Conservation (phyloP, 116 monocot genomes). For the Zostera marina region DNA sequence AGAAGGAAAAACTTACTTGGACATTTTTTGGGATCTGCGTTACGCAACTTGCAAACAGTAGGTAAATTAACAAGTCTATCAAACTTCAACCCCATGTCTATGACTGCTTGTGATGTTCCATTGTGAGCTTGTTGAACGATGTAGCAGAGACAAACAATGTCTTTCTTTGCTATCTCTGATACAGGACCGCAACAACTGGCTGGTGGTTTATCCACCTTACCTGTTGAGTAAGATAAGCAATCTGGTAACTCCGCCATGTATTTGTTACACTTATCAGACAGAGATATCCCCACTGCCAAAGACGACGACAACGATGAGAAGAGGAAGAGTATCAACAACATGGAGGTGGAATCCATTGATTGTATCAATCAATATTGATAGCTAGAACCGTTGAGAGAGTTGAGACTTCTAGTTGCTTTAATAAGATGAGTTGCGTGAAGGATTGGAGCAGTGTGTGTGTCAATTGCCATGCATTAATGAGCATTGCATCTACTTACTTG, state of each 20-base stretch:
- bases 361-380: no score
- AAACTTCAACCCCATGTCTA: constrained; percentile 16
- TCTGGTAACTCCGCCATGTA: constrained; percentile 15
- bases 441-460: no score
- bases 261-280: constrained; percentile 16
- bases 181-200: constrained; percentile 22
- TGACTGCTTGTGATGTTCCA: constrained; percentile 1
- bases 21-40: constrained; percentile 7
- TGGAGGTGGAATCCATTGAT: no score
- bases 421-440: no score
- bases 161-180: constrained; percentile 8
- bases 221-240: constrained; percentile 30
- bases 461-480: no score
- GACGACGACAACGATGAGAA: not conserved
- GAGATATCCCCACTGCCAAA: not conserved
- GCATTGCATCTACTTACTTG: no score
- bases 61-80: constrained; percentile 24
- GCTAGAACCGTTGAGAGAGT: no score
- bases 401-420: no score
- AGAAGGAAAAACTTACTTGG: constrained; percentile 1
- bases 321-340: not conserved
- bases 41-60: constrained; percentile 24
- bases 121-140: constrained; percentile 32
- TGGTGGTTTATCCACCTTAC: constrained; percentile 19
- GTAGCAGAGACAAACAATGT: constrained; percentile 45